Evolutionary conservation across 2,329 filamentous ascomycete genomes (phyloP), one percentile per base, ranked within the genome.

Genomic region (Tolypocladium cylindrosporum): DNA sequence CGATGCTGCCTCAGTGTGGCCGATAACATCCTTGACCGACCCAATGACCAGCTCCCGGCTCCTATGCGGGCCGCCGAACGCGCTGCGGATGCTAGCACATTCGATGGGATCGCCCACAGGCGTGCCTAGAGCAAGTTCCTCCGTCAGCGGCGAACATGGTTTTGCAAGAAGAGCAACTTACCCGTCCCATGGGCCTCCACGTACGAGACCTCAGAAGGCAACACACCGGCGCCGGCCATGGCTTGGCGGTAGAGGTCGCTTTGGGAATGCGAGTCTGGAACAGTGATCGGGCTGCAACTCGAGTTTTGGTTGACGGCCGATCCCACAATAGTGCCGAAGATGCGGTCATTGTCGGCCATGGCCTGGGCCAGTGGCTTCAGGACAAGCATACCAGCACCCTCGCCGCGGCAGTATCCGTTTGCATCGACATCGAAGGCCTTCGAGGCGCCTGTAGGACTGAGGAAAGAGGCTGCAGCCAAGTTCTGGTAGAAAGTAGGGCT

Each of bases 381-480:
- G 1, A 81, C 61, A 0, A 83, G 60, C 1, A 71, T 61, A 0
- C 65, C 76, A 4, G 72, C 66, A 0, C 77, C 80, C 52, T 84
- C 81, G 0, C 74, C 78, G 2, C 80, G 71, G 11, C 74, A 79
- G 61, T 83, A 84, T 0, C 81, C 81, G 59, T 79, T 72, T 3
- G 67, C 69, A 0, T 31, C 11, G 3, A 58, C 62, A 24, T 68
- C 67, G 36, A 68, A 71, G 0, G 69, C 60, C 41, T 65, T 66
- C 56, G 63, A 69, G 19, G 63, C 57, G 0, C 69, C 69, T 1
- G 63, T 66, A 2, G 61, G 60, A 55, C 65, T 69, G 9, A 71
- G 58, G 19, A 69, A 66, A 1, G 59, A 55, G 5, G 64, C 52
- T 39, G 61, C 63, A 27, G 56, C 61, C 0, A 66, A 59, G 19